Percentiles rank a stretch among this genome's conserved stretches.
Conservation (phyloP, 768 basidiomycete species). For the Terana coerulea region DNA sequence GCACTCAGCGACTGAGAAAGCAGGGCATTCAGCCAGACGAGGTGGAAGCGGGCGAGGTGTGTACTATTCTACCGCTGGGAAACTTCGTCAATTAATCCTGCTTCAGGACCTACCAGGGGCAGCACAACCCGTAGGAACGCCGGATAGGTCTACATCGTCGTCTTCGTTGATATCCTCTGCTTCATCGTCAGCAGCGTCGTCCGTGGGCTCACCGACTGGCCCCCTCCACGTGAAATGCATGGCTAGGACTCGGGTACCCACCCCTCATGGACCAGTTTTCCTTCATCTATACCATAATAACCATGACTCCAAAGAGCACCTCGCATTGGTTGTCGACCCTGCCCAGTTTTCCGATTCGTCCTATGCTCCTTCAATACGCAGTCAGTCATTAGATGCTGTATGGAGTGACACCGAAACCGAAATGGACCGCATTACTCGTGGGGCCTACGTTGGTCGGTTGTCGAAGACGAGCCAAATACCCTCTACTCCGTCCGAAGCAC, state of each 20-base stretch:
- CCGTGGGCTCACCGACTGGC: slow-evolving; percentile 18
- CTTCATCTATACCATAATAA: slow-evolving; percentile 95
- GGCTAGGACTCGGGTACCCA: slow-evolving; percentile 96
- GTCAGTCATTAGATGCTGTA: slow-evolving; percentile 71
- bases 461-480: slow-evolving; percentile 44
- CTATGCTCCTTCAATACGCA: slow-evolving; percentile 60
- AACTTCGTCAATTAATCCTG: too few species aligned
- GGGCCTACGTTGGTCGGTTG: slow-evolving; percentile 88
- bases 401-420: slow-evolving; percentile 89
- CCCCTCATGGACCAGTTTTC: slow-evolving; percentile 90
- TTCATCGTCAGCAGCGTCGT: slow-evolving; percentile 3
- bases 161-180: slow-evolving; percentile 25
- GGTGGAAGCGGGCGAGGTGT: slow-evolving; percentile 38
- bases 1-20: slow-evolving; percentile 50
- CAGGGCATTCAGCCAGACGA: slow-evolving; percentile 27
- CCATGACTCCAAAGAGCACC: slow-evolving; percentile 89
- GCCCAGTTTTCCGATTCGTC: slow-evolving; percentile 65
- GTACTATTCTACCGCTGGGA: neutral
- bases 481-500: slow-evolving; percentile 22
- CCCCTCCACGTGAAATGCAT: slow-evolving; percentile 74
- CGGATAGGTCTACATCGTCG: neutral
- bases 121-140: too few species aligned
- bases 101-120: too few species aligned
- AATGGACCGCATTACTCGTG: slow-evolving; percentile 88
- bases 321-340: slow-evolving; percentile 92